Percentiles rank a stretch among this genome's conserved stretches.
These are phyloP conservation scores for Acer negundo DNA, from an alignment of 345 rosid genomes.

Conservation along the genomic window DNA sequence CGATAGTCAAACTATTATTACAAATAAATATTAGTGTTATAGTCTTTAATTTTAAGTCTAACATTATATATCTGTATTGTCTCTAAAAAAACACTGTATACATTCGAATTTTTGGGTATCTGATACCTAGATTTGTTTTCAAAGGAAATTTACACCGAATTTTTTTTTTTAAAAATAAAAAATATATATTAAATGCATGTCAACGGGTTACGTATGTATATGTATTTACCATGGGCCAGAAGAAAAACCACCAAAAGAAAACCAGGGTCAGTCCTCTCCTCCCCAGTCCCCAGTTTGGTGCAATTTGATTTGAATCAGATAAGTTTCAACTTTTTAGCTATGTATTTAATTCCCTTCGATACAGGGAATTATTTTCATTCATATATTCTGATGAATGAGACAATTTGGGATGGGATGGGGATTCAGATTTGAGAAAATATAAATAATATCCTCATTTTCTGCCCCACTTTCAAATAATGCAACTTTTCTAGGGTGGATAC, in stretches of 20 bases:
- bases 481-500: conserved; percentile 28
- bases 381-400: conserved; percentile 16
- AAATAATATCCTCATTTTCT: neutral
- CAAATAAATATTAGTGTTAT: no score
- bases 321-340: conserved; percentile 19
- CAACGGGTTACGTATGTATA: neutral
- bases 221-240: conserved; percentile 25
- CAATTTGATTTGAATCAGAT: conserved; percentile 16
- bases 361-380: neutral
- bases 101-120: no score
- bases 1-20: no score
- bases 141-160: no score
- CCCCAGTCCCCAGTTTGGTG: neutral
- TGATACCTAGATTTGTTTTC: no score
- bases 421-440: neutral
- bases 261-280: conserved; percentile 26
- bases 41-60: no score
- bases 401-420: conserved; percentile 21
- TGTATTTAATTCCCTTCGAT: neutral
- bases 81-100: no score
- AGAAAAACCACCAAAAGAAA: conserved; percentile 25
- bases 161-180: no score
- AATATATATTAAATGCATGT: conserved; percentile 1
- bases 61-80: no score
- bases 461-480: conserved; percentile 20